phyloP scores from a whole-genome alignment of 202 grass and related monocot species.

The Digitaria exilis region DNA sequence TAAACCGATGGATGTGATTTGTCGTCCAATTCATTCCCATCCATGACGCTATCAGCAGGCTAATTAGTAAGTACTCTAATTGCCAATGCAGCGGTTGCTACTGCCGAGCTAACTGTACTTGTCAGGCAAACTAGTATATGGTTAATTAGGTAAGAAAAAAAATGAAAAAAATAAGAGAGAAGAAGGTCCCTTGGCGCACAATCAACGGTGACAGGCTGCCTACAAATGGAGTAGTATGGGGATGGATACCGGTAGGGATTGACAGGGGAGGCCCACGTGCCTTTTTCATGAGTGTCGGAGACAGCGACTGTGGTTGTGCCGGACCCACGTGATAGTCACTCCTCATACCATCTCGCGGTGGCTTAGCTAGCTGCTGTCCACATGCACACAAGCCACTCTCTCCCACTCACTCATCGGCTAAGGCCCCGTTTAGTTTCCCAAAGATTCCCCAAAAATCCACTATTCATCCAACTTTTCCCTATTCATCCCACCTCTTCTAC shows the following conservation, averaged over 20 bases:
- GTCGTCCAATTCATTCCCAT: background rate
- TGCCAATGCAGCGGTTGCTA: background rate
- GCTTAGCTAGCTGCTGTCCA: background rate
- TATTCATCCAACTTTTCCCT: too few species aligned
- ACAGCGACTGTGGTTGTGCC: slow-evolving; percentile 1
- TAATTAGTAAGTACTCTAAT: too few species aligned
- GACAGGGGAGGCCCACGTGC: slow-evolving; percentile 22
- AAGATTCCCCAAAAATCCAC: too few species aligned
- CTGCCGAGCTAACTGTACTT: background rate
- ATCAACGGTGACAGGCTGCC: slow-evolving; percentile 40
- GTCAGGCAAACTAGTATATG: too few species aligned
- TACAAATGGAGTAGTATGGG: background rate
- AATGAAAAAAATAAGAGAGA: too few species aligned
- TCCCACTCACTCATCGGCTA: background rate
- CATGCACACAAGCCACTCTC: background rate
- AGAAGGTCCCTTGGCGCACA: slow-evolving; percentile 4
- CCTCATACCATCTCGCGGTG: background rate
- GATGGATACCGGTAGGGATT: slow-evolving; percentile 8
- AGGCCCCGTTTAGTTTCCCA: too few species aligned
- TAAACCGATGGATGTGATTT: background rate
- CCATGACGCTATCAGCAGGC: background rate
- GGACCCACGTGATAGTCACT: background rate
- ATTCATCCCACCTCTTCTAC: too few species aligned
- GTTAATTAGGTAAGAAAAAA: too few species aligned
- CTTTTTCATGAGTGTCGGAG: background rate